Conservation (phyloP, 306 rosid genomes). For the Alnus glutinosa region DNA sequence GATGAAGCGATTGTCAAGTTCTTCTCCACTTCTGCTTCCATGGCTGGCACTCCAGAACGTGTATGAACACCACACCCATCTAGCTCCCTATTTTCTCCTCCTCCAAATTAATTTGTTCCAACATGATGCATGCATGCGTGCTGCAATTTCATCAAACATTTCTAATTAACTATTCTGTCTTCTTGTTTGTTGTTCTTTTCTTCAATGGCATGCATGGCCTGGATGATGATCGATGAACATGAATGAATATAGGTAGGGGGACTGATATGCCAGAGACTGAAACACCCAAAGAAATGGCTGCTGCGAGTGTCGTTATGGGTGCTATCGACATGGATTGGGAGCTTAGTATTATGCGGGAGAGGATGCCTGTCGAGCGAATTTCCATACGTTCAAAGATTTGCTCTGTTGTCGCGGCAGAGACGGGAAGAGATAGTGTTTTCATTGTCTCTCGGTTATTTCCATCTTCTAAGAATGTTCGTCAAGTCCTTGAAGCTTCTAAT, state of each 20-base stretch:
- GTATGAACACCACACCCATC: constrained; percentile 32
- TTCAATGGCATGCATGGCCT: no score
- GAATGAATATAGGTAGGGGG: constrained; percentile 46
- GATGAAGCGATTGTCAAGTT: constrained; percentile 32
- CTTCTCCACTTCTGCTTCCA: constrained; percentile 62
- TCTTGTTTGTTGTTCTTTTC: neutral
- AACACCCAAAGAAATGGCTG: constrained; percentile 54
- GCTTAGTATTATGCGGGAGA: constrained; percentile 51
- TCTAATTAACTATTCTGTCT: neutral
- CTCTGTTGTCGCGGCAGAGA: constrained; percentile 28
- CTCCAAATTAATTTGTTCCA: no score
- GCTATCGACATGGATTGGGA: constrained; percentile 66
- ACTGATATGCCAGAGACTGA: constrained; percentile 42
- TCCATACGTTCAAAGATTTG: constrained; percentile 49
- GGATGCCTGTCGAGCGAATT: constrained; percentile 34
- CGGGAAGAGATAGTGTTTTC: constrained; percentile 48
- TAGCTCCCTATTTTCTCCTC: no score
- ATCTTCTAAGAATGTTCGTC: constrained; percentile 44
- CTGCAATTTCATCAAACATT: no score
- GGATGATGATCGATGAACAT: neutral
- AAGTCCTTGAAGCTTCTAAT: constrained; percentile 54
- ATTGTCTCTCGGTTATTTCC: constrained; percentile 50
- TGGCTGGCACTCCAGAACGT: constrained; percentile 54
- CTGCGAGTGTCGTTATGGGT: constrained; percentile 42
- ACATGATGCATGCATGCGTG: neutral